Conservation (phyloP, 108 stramenopile species). For the Fragilaria radians region DNA sequence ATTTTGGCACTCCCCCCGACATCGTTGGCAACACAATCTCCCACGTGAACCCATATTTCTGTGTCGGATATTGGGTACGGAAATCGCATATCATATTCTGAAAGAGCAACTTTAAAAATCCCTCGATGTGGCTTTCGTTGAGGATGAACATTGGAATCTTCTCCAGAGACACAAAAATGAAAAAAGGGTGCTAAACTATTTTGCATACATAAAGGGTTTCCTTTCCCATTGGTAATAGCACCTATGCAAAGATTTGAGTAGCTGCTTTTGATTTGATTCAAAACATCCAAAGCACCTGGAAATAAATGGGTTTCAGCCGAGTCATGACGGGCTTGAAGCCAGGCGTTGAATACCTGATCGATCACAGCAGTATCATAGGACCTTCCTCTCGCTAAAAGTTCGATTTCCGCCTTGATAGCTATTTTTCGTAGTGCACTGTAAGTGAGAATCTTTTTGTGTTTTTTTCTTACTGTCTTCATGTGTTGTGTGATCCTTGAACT, state of each 20-base stretch:
- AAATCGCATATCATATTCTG: conserved; percentile 12
- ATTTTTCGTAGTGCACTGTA: conserved; percentile 46
- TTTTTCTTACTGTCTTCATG: conserved; percentile 36
- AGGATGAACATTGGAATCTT: conserved; percentile 56
- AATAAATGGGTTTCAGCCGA: conserved; percentile 55
- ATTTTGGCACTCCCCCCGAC: conserved; percentile 50
- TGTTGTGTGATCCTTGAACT: conserved; percentile 27
- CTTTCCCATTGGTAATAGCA: conserved; percentile 70
- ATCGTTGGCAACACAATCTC: conserved; percentile 73
- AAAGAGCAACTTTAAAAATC: conserved; percentile 54
- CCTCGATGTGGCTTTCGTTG: conserved; percentile 43
- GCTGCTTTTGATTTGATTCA: conserved; percentile 16
- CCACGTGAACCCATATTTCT: conserved; percentile 58
- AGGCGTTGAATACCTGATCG: conserved; percentile 37
- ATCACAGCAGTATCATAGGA: conserved; percentile 10
- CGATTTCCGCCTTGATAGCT: conserved; percentile 25
- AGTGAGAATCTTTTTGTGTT: conserved; percentile 32
- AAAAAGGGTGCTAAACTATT: conserved; percentile 36
- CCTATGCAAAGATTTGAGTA: conserved; percentile 39
- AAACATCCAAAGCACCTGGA: conserved; percentile 17
- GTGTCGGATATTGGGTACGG: neutral
- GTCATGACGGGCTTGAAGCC: conserved; percentile 49
- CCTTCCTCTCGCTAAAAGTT: conserved; percentile 8
- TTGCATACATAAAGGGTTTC: conserved; percentile 56
- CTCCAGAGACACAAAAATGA: conserved; percentile 66